Percentiles rank a stretch among this genome's conserved stretches.
Evolutionary conservation across 768 basidiomycete species (phyloP).

Genomic region (Termitomyces sp.): DNA sequence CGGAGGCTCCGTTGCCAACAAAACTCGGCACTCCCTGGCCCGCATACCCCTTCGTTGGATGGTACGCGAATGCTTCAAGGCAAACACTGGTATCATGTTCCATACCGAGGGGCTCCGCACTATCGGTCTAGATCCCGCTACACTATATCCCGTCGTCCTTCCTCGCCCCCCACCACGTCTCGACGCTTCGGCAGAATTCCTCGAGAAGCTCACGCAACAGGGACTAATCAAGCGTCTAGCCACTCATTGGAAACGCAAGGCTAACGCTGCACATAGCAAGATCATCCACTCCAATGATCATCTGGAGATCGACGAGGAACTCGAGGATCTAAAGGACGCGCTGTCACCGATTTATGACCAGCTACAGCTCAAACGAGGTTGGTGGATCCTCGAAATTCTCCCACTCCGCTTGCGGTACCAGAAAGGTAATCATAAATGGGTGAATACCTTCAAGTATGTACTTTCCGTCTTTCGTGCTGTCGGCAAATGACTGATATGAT

Average conservation of each 20-base stretch:
- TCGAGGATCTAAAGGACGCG: slow-evolving; percentile 48
- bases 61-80: slow-evolving; percentile 59
- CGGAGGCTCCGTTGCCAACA: slow-evolving; percentile 49
- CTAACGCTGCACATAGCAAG: slow-evolving; percentile 7
- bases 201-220: neutral
- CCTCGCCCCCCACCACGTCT: slow-evolving; percentile 26
- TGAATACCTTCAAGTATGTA: slow-evolving; percentile 14
- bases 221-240: neutral
- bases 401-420: slow-evolving; percentile 31
- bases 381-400: slow-evolving; percentile 58
- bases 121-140: slow-evolving; percentile 37
- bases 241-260: neutral
- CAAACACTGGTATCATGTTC: slow-evolving; percentile 57
- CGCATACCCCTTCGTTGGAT: slow-evolving; percentile 63
- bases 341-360: slow-evolving; percentile 45
- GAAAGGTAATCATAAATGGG: slow-evolving; percentile 23
- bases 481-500: neutral
- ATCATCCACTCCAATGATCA: neutral
- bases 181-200: neutral
- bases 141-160: slow-evolving; percentile 30
- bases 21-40: slow-evolving; percentile 33
- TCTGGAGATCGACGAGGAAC: slow-evolving; percentile 30
- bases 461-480: neutral
- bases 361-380: slow-evolving; percentile 30
- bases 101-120: slow-evolving; percentile 34